Conservation (phyloP, 345 rosid species). For the Turnera subulata region DNA sequence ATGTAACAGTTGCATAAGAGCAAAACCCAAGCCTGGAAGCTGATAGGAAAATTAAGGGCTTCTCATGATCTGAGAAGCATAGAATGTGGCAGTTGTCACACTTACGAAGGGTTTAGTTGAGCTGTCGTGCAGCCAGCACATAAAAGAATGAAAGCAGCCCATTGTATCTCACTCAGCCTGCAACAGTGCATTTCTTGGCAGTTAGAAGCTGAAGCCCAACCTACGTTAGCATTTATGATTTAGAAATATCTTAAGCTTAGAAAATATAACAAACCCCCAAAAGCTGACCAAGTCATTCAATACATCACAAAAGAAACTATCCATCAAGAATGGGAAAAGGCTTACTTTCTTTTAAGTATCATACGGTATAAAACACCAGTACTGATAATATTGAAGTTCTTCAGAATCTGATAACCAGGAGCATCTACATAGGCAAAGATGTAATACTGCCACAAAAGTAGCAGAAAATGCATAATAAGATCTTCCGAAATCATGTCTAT, state of each 20-base stretch:
- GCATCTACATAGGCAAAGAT: slow-evolving; percentile 97
- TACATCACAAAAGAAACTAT: background rate
- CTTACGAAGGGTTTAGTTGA: slow-evolving; percentile 86
- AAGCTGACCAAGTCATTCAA: too few species aligned
- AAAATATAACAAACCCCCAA: too few species aligned
- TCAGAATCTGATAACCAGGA: slow-evolving; percentile 95
- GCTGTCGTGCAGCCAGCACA: slow-evolving; percentile 99
- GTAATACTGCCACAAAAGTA: slow-evolving; percentile 61
- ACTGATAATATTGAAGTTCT: slow-evolving; percentile 93
- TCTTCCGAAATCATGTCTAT: slow-evolving; percentile 8
- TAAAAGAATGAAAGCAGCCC: slow-evolving; percentile 89
- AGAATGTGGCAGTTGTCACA: slow-evolving; percentile 2
- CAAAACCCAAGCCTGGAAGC: too few species aligned
- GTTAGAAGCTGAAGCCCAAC: background rate
- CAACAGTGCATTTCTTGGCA: slow-evolving; percentile 1
- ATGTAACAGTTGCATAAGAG: background rate
- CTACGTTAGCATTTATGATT: background rate
- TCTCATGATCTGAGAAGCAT: background rate
- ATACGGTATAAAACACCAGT: slow-evolving; percentile 89
- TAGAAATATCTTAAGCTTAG: slow-evolving; percentile 1
- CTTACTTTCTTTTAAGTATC: slow-evolving; percentile 88
- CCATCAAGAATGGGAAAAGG: slow-evolving; percentile 2
- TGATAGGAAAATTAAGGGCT: too few species aligned
- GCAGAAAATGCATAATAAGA: slow-evolving; percentile 9
- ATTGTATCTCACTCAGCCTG: slow-evolving; percentile 94